A percentile compares a stretch with the other conserved stretches of the same genome.
These are phyloP conservation scores for Pseudohalonectria lignicola DNA, from an alignment of 2,329 filamentous ascomycete genomes.

Conservation along the genomic window DNA sequence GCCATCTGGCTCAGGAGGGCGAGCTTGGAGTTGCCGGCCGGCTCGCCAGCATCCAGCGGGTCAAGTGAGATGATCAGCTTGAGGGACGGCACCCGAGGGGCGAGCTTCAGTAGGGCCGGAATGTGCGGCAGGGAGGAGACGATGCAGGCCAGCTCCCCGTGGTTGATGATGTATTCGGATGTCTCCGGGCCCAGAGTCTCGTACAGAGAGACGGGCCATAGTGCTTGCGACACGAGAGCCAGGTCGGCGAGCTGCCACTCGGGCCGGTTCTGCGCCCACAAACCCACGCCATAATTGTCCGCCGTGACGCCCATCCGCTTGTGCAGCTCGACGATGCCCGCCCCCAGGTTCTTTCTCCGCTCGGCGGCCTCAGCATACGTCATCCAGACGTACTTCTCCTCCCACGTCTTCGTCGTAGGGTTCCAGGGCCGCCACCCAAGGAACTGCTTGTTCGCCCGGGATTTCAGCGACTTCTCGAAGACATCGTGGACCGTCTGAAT, in stretches of 20 bases:
- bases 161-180: conserved; percentile 92
- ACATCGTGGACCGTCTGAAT: conserved; percentile 67
- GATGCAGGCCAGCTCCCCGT: conserved; percentile 65
- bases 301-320: conserved; percentile 56
- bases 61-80: conserved; percentile 88
- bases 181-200: conserved; percentile 88
- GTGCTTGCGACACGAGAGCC: conserved; percentile 73
- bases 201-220: conserved; percentile 90
- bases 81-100: conserved; percentile 62
- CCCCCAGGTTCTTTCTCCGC: conserved; percentile 74
- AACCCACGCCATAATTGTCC: conserved; percentile 61
- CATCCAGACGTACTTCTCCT: conserved; percentile 70
- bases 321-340: conserved; percentile 75
- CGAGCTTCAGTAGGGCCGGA: conserved; percentile 68
- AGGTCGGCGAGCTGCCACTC: conserved; percentile 89
- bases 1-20: conserved; percentile 69
- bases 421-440: conserved; percentile 77
- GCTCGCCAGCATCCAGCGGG: conserved; percentile 69
- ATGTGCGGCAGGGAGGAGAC: conserved; percentile 74
- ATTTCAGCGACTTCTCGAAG: conserved; percentile 59
- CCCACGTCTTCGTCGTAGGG: conserved; percentile 57
- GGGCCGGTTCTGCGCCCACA: conserved; percentile 81
- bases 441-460: conserved; percentile 57
- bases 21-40: conserved; percentile 65
- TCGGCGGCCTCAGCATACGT: conserved; percentile 70